Percentiles rank a stretch among this genome's conserved stretches.
Evolutionary conservation across 768 basidiomycete genomes (phyloP).

Genomic region (Gautieria morchelliformis): DNA sequence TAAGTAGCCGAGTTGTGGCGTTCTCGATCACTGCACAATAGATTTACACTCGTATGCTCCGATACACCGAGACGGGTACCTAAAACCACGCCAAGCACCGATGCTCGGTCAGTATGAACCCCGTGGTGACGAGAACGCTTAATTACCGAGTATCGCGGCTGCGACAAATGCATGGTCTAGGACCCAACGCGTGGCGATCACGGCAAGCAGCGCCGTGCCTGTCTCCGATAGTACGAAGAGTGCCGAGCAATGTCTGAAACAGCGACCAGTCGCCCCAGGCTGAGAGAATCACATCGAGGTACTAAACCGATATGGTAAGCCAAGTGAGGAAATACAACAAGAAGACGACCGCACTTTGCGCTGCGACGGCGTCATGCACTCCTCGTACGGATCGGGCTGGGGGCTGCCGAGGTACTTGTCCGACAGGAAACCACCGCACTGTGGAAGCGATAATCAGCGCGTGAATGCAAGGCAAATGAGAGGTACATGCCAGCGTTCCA

Average conservation of each 20-base stretch:
- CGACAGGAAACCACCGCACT: slow-evolving; percentile 80
- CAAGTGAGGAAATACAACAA: neutral
- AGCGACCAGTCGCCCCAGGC: slow-evolving; percentile 74
- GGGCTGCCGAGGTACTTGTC: slow-evolving; percentile 62
- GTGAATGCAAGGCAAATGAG: slow-evolving; percentile 9
- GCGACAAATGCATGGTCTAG: slow-evolving; percentile 69
- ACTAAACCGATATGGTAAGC: slow-evolving; percentile 32
- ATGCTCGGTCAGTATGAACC: slow-evolving; percentile 1
- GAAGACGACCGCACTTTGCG: slow-evolving; percentile 46
- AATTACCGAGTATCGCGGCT: slow-evolving; percentile 64
- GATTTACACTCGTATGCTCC: slow-evolving; percentile 42
- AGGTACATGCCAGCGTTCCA: slow-evolving; percentile 56
- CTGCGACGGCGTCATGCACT: slow-evolving; percentile 68
- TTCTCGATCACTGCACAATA: neutral
- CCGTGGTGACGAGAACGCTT: slow-evolving; percentile 3
- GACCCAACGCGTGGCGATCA: slow-evolving; percentile 76
- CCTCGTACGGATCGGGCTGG: slow-evolving; percentile 64
- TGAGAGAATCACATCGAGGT: slow-evolving; percentile 72
- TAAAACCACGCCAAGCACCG: slow-evolving; percentile 18
- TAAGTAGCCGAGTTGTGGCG: neutral
- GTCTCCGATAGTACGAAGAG: slow-evolving; percentile 56
- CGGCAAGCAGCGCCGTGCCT: slow-evolving; percentile 60
- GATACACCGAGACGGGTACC: slow-evolving; percentile 68
- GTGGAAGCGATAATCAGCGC: slow-evolving; percentile 9
- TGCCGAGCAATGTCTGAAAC: slow-evolving; percentile 55